These are phyloP conservation scores for Filosporella fistucella DNA, from an alignment of 495 filamentous ascomycete species.

Conservation along the genomic window DNA sequence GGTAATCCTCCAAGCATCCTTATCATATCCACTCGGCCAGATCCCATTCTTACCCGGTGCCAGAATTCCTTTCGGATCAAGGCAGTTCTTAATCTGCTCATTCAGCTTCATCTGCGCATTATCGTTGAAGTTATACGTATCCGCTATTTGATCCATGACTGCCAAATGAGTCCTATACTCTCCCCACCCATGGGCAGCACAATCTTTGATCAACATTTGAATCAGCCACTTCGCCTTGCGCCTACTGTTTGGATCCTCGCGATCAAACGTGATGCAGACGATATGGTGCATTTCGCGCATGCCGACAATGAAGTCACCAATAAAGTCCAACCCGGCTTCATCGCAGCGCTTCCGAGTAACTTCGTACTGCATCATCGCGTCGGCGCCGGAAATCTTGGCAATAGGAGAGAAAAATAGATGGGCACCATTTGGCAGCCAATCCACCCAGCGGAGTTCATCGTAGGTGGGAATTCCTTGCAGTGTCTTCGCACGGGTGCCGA, in stretches of 20 bases:
- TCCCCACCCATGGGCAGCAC: constrained; percentile 39
- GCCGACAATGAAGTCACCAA: constrained; percentile 37
- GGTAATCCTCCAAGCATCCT: constrained; percentile 32
- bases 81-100: constrained; percentile 42
- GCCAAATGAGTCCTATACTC: constrained; percentile 49
- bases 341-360: constrained; percentile 33
- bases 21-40: constrained; percentile 43
- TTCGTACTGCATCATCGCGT: constrained; percentile 41
- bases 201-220: constrained; percentile 36
- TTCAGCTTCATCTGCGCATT: constrained; percentile 44
- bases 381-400: constrained; percentile 41
- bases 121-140: constrained; percentile 46
- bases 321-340: constrained; percentile 45
- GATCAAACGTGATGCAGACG: constrained; percentile 40
- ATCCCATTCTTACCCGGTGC: constrained; percentile 45
- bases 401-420: constrained; percentile 57
- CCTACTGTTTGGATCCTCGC: constrained; percentile 28
- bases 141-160: constrained; percentile 46
- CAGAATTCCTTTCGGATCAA: constrained; percentile 47
- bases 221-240: constrained; percentile 31
- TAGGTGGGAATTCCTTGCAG: constrained; percentile 42
- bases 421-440: constrained; percentile 51
- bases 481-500: constrained; percentile 33
- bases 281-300: constrained; percentile 35
- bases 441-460: constrained; percentile 49